Percentiles rank a stretch among this genome's conserved stretches.
Conservation (phyloP, 306 rosid genomes). For the Malus orientalis region DNA sequence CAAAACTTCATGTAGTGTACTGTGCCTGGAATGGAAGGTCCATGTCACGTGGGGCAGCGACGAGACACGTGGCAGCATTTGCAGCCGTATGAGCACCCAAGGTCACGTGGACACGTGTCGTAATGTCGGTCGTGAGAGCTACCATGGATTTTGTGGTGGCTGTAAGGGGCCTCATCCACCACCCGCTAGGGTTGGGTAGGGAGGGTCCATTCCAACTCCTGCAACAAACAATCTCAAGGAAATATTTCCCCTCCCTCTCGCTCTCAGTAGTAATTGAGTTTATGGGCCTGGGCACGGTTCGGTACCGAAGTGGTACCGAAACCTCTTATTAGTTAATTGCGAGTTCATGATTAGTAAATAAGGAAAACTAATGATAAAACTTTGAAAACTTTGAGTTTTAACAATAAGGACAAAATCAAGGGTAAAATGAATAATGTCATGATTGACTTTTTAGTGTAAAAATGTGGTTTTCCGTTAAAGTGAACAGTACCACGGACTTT, state of each 20-base stretch:
- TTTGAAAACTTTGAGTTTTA: too few relatives aligned
- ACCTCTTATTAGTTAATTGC: too few relatives aligned
- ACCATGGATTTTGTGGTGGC: conserved; percentile 6
- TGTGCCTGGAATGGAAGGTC: background rate
- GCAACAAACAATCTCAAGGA: background rate
- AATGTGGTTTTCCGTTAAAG: too few relatives aligned
- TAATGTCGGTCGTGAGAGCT: background rate
- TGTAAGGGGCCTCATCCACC: conserved; percentile 4
- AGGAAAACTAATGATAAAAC: too few relatives aligned
- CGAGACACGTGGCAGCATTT: background rate
- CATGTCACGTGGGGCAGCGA: background rate
- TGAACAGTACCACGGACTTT: too few relatives aligned
- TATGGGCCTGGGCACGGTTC: too few relatives aligned
- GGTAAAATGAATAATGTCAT: too few relatives aligned
- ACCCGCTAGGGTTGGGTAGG: background rate
- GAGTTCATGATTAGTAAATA: too few relatives aligned
- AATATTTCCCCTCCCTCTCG: background rate
- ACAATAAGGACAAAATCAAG: too few relatives aligned
- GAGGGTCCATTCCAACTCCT: background rate
- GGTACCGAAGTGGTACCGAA: too few relatives aligned
- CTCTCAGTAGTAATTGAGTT: background rate
- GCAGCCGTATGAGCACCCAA: background rate
- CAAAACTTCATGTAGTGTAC: background rate
- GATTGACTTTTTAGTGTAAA: too few relatives aligned
- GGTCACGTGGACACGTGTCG: conserved; percentile 17